These are phyloP conservation scores for Ogataea paradorogensis DNA, from an alignment of 805 yeast species.

Conservation along the genomic window DNA sequence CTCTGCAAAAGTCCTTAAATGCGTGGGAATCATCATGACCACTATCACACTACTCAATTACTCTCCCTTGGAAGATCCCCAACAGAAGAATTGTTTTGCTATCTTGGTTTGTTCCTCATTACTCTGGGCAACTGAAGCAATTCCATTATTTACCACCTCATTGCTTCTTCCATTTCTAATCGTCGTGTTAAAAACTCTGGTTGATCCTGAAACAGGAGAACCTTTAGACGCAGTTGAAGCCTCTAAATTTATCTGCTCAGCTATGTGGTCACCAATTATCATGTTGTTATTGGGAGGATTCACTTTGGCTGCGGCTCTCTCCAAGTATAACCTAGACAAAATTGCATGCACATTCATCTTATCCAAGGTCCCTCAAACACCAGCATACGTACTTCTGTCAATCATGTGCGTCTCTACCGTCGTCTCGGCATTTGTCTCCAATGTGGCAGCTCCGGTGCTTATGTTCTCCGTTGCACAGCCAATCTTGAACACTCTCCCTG, in stretches of 20 bases:
- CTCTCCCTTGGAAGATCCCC: slow-evolving; percentile 59
- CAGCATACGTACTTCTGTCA: slow-evolving; percentile 69
- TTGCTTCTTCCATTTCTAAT: slow-evolving; percentile 77
- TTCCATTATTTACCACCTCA: slow-evolving; percentile 89
- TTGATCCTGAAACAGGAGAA: slow-evolving; percentile 47
- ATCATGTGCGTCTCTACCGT: slow-evolving; percentile 85
- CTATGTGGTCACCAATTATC: slow-evolving; percentile 96
- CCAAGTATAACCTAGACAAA: slow-evolving; percentile 87
- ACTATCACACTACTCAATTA: slow-evolving; percentile 49
- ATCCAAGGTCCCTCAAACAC: slow-evolving; percentile 82
- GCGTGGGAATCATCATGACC: slow-evolving; percentile 44
- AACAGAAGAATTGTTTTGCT: slow-evolving; percentile 79
- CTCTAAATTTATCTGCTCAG: slow-evolving; percentile 69
- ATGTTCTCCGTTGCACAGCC: slow-evolving; percentile 92
- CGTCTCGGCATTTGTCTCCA: slow-evolving; percentile 92
- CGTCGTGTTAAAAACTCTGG: slow-evolving; percentile 67
- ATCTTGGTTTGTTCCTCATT: slow-evolving; percentile 76
- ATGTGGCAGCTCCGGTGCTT: slow-evolving; percentile 95
- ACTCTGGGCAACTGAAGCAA: slow-evolving; percentile 94
- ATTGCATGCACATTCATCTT: slow-evolving; percentile 78
- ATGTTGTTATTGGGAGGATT: slow-evolving; percentile 91
- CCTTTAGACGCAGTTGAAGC: slow-evolving; percentile 67
- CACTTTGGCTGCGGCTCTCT: slow-evolving; percentile 89
- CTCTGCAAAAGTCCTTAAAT: slow-evolving; percentile 40
- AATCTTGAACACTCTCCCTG: slow-evolving; percentile 75